Conservation (phyloP, 768 basidiomycete species). For the Hypholoma sublateritium region DNA sequence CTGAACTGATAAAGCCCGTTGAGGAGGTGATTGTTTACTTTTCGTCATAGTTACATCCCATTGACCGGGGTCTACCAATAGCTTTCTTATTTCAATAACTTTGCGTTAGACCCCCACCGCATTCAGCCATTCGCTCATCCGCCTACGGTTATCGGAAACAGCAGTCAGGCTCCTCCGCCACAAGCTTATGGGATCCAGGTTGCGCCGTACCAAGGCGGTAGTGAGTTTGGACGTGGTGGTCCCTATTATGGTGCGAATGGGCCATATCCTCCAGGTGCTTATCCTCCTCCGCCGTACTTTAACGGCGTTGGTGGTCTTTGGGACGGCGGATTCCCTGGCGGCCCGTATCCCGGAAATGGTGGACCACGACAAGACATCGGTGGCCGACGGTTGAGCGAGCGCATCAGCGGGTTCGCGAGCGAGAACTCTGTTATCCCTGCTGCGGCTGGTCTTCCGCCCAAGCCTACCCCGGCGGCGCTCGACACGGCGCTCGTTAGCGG, state of each 20-base stretch:
- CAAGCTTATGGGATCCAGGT: slow-evolving; percentile 84
- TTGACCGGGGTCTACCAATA: slow-evolving; percentile 28
- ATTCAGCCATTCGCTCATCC: slow-evolving; percentile 85
- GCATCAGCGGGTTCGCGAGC: slow-evolving; percentile 74
- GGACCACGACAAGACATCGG: slow-evolving; percentile 59
- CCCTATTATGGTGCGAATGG: slow-evolving; percentile 32
- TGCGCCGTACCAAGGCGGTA: slow-evolving; percentile 40
- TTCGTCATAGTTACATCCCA: background rate
- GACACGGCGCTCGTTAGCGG: slow-evolving; percentile 55
- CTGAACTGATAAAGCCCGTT: slow-evolving; percentile 77
- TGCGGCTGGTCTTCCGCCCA: slow-evolving; percentile 77
- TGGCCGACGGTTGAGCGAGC: slow-evolving; percentile 71
- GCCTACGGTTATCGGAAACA: slow-evolving; percentile 64
- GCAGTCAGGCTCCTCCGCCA: slow-evolving; percentile 70
- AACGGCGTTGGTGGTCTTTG: slow-evolving; percentile 33
- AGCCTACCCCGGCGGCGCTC: slow-evolving; percentile 59
- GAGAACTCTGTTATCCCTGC: slow-evolving; percentile 50
- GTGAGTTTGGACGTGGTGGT: slow-evolving; percentile 31
- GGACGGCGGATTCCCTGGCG: slow-evolving; percentile 38
- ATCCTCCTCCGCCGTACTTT: slow-evolving; percentile 45
- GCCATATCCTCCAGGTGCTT: slow-evolving; percentile 32
- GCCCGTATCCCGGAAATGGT: slow-evolving; percentile 29
- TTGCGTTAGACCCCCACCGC: slow-evolving; percentile 92
- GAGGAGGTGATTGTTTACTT: slow-evolving; percentile 65
- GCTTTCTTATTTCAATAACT: slow-evolving; percentile 93